Percentiles rank a stretch among this genome's conserved stretches.
Evolutionary conservation across 2,329 filamentous ascomycete species (phyloP).

Genomic region (Epichloe glyceriae): DNA sequence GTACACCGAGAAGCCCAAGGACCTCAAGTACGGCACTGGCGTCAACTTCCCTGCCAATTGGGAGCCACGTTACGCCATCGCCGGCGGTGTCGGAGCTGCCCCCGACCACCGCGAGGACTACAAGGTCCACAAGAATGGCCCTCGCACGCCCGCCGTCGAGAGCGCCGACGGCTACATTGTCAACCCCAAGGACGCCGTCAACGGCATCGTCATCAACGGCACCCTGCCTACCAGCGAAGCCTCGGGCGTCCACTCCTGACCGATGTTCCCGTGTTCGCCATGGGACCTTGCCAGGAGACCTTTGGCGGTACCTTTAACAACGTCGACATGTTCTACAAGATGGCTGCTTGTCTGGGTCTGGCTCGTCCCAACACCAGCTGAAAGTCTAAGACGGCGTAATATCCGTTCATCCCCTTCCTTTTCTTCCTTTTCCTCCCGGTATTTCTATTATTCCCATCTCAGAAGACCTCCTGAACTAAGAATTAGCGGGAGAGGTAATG

Average conservation of each 20-base stretch:
- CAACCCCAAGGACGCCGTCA: conserved; percentile 51
- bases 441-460: not conserved
- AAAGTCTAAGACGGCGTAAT: conserved; percentile 9
- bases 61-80: conserved; percentile 74
- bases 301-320: conserved; percentile 62
- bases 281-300: conserved; percentile 64
- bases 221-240: conserved; percentile 50
- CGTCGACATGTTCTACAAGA: conserved; percentile 64
- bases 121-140: conserved; percentile 52
- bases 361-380: conserved; percentile 15
- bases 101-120: conserved; percentile 71
- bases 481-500: not conserved
- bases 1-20: conserved; percentile 48
- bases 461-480: not conserved
- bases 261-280: conserved; percentile 65
- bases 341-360: conserved; percentile 54
- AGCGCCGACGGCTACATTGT: conserved; percentile 42
- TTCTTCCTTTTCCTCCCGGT: not conserved
- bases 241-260: conserved; percentile 68
- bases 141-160: conserved; percentile 47
- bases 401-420: not conserved
- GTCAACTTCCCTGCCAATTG: conserved; percentile 71
- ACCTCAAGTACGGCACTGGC: conserved; percentile 58
- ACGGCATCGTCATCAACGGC: conserved; percentile 63
- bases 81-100: conserved; percentile 55